phyloP scores from a whole-genome alignment of 495 filamentous ascomycete genomes.

The Penicillium chermesinum region DNA sequence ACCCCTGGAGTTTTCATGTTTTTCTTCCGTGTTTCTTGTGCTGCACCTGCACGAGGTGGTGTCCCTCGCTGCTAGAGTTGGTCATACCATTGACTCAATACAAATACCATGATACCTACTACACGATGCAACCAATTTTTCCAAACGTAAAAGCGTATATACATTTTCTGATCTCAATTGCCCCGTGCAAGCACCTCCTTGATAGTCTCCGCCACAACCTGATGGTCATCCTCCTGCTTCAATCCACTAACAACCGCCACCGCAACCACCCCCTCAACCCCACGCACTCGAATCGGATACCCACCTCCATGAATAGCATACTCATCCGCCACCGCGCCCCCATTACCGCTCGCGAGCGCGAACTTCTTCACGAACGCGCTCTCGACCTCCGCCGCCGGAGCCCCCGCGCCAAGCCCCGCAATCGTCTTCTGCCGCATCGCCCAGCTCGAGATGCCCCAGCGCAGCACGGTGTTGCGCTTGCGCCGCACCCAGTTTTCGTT shows the following conservation, averaged over 20 bases:
- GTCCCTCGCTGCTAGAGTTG: conserved; percentile 13
- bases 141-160: not conserved
- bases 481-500: conserved; percentile 57
- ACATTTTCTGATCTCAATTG: not conserved
- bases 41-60: conserved; percentile 11
- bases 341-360: conserved; percentile 36
- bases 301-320: conserved; percentile 76
- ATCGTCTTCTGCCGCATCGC: conserved; percentile 57
- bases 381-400: conserved; percentile 44
- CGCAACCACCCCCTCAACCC: conserved; percentile 67
- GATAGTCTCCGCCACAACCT: conserved; percentile 63
- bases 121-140: not conserved
- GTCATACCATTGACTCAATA: conserved; percentile 8
- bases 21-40: conserved; percentile 22
- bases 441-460: conserved; percentile 65
- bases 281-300: conserved; percentile 61
- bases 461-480: conserved; percentile 63
- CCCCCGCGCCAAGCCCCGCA: conserved; percentile 11
- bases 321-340: conserved; percentile 46
- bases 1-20: conserved; percentile 38
- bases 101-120: conserved; percentile 36
- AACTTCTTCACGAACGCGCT: conserved; percentile 53
- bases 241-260: conserved; percentile 72
- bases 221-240: conserved; percentile 74
- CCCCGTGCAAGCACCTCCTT: conserved; percentile 37